Conservation (phyloP, 2,329 filamentous ascomycete species). For the Aspergillus sp. region DNA sequence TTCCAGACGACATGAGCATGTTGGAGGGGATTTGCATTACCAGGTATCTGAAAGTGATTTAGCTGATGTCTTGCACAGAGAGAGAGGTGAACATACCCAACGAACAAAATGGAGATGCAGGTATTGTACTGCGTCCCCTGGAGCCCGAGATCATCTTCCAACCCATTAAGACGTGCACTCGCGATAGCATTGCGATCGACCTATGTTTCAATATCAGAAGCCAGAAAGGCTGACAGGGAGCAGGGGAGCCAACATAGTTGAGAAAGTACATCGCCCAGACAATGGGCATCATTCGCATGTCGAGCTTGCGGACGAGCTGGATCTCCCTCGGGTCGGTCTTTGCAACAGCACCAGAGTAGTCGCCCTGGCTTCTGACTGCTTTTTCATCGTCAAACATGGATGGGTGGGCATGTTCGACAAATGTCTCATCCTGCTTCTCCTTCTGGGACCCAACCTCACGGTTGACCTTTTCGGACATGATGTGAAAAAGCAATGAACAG, state of each 20-base stretch:
- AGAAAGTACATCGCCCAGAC: conserved; percentile 7
- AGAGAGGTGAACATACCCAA: no score
- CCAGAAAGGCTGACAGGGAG: not conserved
- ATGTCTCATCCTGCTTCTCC: not conserved
- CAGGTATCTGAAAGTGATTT: conserved; percentile 12
- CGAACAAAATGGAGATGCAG: no score
- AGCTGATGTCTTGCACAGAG: no score
- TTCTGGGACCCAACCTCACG: not conserved
- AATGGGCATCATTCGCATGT: conserved; percentile 3
- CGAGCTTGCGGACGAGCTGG: not conserved
- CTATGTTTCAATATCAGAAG: not conserved
- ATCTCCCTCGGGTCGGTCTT: not conserved
- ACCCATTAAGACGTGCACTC: conserved; percentile 25
- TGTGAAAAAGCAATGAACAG: no score
- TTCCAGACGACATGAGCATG: conserved; percentile 29
- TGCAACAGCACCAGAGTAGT: not conserved
- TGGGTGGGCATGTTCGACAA: not conserved
- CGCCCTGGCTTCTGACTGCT: not conserved
- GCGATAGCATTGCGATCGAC: conserved; percentile 27
- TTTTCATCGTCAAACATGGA: not conserved
- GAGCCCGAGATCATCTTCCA: conserved; percentile 26
- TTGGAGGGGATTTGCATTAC: conserved; percentile 19
- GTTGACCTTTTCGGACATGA: not conserved
- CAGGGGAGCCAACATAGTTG: not conserved
- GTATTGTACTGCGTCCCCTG: conserved; percentile 27